phyloP scores from a whole-genome alignment of 805 yeast species.

The Yarrowia deformans region DNA sequence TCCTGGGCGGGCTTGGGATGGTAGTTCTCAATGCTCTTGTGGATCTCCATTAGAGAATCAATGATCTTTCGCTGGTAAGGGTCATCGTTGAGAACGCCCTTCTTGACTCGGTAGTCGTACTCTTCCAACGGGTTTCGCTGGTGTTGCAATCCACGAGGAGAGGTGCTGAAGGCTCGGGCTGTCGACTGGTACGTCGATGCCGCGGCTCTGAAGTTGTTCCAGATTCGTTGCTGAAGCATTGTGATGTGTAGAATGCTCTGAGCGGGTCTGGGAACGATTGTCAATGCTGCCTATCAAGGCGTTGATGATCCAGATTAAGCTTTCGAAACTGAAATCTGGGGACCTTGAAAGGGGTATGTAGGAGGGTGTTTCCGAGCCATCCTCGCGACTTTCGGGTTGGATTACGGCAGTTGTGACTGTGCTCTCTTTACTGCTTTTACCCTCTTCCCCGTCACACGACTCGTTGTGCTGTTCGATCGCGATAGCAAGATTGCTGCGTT shows the following conservation, averaged over 20 bases:
- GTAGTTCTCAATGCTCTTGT: conserved; percentile 62
- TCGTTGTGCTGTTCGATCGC: neutral
- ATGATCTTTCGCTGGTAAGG: conserved; percentile 79
- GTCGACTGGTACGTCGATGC: conserved; percentile 7
- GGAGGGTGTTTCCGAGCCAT: no score
- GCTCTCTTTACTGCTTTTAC: neutral
- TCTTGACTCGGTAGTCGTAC: conserved; percentile 49
- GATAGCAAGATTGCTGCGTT: neutral
- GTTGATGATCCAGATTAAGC: conserved; percentile 3
- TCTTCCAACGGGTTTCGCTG: conserved; percentile 48
- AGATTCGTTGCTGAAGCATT: conserved; percentile 29
- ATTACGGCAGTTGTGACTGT: no score
- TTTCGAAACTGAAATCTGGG: conserved; percentile 27
- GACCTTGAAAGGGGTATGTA: neutral
- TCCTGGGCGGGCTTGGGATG: conserved; percentile 62
- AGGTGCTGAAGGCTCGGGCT: conserved; percentile 11
- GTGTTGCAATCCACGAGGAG: neutral
- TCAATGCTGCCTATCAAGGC: neutral
- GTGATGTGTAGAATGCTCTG: neutral
- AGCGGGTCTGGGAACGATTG: conserved; percentile 1
- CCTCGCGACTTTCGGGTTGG: no score
- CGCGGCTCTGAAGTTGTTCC: conserved; percentile 26
- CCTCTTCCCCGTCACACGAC: neutral
- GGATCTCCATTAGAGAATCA: conserved; percentile 64
- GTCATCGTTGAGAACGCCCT: conserved; percentile 62